phyloP scores from a whole-genome alignment of 768 basidiomycete genomes.

The Hygrophorus russula region DNA sequence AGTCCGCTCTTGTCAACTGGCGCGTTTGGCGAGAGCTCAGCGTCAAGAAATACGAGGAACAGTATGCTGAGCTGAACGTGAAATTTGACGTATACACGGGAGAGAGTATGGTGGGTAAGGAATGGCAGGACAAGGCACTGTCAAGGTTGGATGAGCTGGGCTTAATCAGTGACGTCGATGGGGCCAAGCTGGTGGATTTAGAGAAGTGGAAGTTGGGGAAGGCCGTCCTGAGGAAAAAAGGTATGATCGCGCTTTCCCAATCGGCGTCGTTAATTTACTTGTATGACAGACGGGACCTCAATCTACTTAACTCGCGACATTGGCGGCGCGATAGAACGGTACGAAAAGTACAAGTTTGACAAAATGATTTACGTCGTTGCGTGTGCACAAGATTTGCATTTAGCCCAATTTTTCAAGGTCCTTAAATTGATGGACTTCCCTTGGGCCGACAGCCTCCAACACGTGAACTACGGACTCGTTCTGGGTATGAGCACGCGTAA shows the following conservation, averaged over 20 bases:
- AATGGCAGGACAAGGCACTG: conserved; percentile 65
- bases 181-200: conserved; percentile 79
- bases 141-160: conserved; percentile 57
- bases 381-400: conserved; percentile 78
- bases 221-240: conserved; percentile 81
- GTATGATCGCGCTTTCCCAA: conserved; percentile 21
- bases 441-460: conserved; percentile 75
- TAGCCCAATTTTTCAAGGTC: conserved; percentile 89
- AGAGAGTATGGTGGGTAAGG: conserved; percentile 71
- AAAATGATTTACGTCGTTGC: conserved; percentile 93
- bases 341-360: conserved; percentile 77
- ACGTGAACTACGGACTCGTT: conserved; percentile 88
- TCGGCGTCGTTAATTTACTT: not conserved
- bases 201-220: conserved; percentile 88
- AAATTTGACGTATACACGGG: conserved; percentile 88
- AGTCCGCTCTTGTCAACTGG: conserved; percentile 79
- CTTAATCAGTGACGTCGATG: conserved; percentile 65
- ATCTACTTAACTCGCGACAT: conserved; percentile 96
- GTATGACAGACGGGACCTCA: conserved; percentile 68
- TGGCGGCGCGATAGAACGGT: conserved; percentile 85
- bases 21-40: conserved; percentile 86
- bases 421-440: conserved; percentile 82
- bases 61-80: conserved; percentile 85
- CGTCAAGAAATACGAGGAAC: conserved; percentile 78
- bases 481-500: conserved; percentile 92